Conservation (phyloP, 1,284 basidiomycete genomes). For the Trichosporon ovoides region DNA sequence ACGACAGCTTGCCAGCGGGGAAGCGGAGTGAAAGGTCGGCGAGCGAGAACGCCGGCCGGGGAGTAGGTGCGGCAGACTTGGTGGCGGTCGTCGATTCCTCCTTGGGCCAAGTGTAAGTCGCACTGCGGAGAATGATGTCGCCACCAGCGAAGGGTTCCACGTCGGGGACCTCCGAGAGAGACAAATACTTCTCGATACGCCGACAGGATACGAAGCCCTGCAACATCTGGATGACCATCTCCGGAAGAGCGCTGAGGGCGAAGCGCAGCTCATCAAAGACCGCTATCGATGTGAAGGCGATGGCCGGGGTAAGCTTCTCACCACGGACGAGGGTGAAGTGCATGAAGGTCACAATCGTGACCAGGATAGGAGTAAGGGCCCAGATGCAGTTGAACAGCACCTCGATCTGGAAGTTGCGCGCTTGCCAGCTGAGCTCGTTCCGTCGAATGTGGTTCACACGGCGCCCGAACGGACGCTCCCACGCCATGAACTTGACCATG, state of each 20-base stretch:
- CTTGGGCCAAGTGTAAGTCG: slow-evolving; percentile 84
- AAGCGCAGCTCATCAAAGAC: slow-evolving; percentile 78
- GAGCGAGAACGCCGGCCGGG: slow-evolving; percentile 70
- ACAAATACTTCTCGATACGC: slow-evolving; percentile 84
- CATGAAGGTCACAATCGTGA: slow-evolving; percentile 48
- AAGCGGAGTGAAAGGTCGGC: slow-evolving; percentile 74
- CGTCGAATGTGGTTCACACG: slow-evolving; percentile 67
- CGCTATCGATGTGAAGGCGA: slow-evolving; percentile 66
- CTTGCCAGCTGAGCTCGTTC: slow-evolving; percentile 75
- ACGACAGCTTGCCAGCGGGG: slow-evolving; percentile 67
- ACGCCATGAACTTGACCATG: slow-evolving; percentile 97
- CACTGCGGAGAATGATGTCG: slow-evolving; percentile 67
- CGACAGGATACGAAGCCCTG: slow-evolving; percentile 77
- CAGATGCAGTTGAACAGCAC: slow-evolving; percentile 75
- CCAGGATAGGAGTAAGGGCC: slow-evolving; percentile 49
- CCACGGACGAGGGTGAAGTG: slow-evolving; percentile 62
- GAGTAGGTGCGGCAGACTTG: slow-evolving; percentile 61
- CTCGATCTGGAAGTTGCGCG: slow-evolving; percentile 79
- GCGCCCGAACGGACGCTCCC: slow-evolving; percentile 84
- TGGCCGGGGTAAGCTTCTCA: slow-evolving; percentile 68
- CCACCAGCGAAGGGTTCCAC: slow-evolving; percentile 56
- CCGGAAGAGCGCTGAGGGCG: slow-evolving; percentile 72
- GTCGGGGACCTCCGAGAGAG: slow-evolving; percentile 61
- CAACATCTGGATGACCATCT: slow-evolving; percentile 80
- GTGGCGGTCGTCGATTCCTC: slow-evolving; percentile 49